Base-by-base conservation (phyloP, 352 stramenopile genomes). In the Pythium aphanidermatum region DNA sequence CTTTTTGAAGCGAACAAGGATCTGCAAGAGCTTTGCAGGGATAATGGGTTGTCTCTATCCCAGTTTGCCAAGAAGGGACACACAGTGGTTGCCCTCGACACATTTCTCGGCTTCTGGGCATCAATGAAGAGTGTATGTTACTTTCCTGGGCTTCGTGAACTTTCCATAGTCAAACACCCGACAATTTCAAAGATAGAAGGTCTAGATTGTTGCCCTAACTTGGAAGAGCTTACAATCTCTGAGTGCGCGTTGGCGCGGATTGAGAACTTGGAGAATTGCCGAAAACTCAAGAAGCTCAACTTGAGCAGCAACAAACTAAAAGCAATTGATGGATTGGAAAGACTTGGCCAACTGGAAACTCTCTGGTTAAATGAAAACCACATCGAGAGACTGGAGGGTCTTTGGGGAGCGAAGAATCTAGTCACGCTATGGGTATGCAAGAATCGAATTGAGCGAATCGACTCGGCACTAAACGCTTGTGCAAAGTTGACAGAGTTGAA, bases 331-430 rank as follows among this genome's bases (percentile, higher is more conserved):
- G 53, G 68, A 3, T 43, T 96, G 7, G 63, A 79, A 2, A 8
- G 25, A 5, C 71, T 95, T 2, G 59, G 41, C 6, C 53, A 79
- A 23, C 64, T 96, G 16, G 72, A 95, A 34, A 67, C 55, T 14
- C 51, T 96, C 16, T 95, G 80, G 82, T 55, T 96, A 5, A 90
- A 86, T 45, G 65, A 94, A 50, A 96, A 96, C 32, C 27, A 59
- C 13, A 65, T 95, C 21, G 60, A 68, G 11, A 63, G 56, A 8
- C 49, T 95, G 7, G 56, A 72, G 7, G 70, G 75, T 6, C 40
- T 96, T 6, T 74, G 66, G 48, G 69, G 63, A 10, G 51, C 77
- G 2, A 58, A 52, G 0, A 71, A 74, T 4, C 44, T 94, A 26
- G 74, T 49, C 37, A 62, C 86, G 14, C 34, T 96, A 0, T 95